Evolutionary conservation across 257 asterid genomes (phyloP).

Genomic region (Gentiana macrophylla): DNA sequence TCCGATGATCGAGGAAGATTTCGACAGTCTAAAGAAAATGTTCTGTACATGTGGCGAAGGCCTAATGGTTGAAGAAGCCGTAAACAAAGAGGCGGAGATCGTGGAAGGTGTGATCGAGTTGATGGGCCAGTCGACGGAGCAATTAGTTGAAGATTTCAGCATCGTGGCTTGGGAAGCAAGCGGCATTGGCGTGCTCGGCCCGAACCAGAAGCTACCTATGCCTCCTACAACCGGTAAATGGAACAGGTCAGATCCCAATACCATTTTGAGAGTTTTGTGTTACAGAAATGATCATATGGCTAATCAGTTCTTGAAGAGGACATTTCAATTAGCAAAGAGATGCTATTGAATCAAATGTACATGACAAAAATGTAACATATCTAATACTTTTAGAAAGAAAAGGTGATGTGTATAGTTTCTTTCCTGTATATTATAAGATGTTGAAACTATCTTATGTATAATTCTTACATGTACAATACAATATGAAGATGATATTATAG

Average conservation of each 20-base stretch:
- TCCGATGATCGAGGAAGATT: slow-evolving; percentile 74
- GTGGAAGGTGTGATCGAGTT: slow-evolving; percentile 69
- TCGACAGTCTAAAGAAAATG: slow-evolving; percentile 43
- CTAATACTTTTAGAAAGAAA: no score
- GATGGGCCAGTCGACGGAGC: slow-evolving; percentile 82
- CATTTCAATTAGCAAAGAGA: slow-evolving; percentile 73
- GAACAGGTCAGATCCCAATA: slow-evolving; percentile 77
- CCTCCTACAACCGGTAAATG: slow-evolving; percentile 85
- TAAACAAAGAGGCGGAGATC: slow-evolving; percentile 57
- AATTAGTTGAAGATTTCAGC: slow-evolving; percentile 73
- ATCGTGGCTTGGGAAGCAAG: slow-evolving; percentile 73
- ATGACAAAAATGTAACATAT: no score
- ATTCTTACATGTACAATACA: no score
- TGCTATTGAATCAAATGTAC: no score
- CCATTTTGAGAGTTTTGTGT: slow-evolving; percentile 69
- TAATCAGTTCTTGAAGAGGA: slow-evolving; percentile 53
- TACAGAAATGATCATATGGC: slow-evolving; percentile 71
- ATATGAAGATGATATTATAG: no score
- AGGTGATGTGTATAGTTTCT: no score
- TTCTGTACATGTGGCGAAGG: slow-evolving; percentile 78
- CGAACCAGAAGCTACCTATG: slow-evolving; percentile 66
- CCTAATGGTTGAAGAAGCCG: slow-evolving; percentile 54
- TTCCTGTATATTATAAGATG: no score
- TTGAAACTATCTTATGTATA: no score
- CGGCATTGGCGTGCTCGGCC: slow-evolving; percentile 48